Evolutionary conservation across 768 basidiomycete species (phyloP).

Genomic region (Kwoniella europaea): DNA sequence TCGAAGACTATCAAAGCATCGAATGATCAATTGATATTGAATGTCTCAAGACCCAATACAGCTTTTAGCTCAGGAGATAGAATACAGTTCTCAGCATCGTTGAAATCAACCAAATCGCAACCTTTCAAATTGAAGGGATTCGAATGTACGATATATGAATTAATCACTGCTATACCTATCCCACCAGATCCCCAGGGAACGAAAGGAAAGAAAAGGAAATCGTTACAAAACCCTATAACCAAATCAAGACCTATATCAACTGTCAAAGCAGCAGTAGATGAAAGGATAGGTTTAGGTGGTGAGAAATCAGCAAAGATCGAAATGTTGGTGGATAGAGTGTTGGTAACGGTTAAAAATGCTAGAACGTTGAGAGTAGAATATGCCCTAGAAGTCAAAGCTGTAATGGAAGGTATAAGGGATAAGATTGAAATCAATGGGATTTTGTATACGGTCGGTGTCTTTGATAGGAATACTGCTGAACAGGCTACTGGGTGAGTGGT

Average conservation of each 20-base stretch:
- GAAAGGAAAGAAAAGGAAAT: slow-evolving; percentile 53
- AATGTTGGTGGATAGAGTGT: slow-evolving; percentile 66
- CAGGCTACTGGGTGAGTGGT: slow-evolving; percentile 51
- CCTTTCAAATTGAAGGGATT: slow-evolving; percentile 79
- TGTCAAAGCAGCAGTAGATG: slow-evolving; percentile 65
- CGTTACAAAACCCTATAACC: slow-evolving; percentile 65
- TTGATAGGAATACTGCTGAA: slow-evolving; percentile 36
- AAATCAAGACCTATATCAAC: slow-evolving; percentile 65
- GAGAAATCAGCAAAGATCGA: slow-evolving; percentile 73
- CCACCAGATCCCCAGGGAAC: slow-evolving; percentile 56
- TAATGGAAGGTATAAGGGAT: slow-evolving; percentile 66
- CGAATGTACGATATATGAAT: slow-evolving; percentile 78
- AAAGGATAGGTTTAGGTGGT: slow-evolving; percentile 71
- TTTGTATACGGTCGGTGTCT: slow-evolving; percentile 47
- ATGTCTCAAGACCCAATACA: slow-evolving; percentile 73
- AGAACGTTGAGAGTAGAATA: slow-evolving; percentile 77
- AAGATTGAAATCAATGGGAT: slow-evolving; percentile 44
- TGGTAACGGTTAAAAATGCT: slow-evolving; percentile 76
- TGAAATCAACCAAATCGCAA: slow-evolving; percentile 72
- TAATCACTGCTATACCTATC: slow-evolving; percentile 73
- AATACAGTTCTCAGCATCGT: slow-evolving; percentile 70
- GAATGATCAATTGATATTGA: slow-evolving; percentile 74
- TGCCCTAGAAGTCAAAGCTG: slow-evolving; percentile 74
- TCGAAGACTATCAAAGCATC: slow-evolving; percentile 58
- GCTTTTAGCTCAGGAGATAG: slow-evolving; percentile 88